Percentiles rank a stretch among this genome's conserved stretches.
Conservation (phyloP, 2,329 filamentous ascomycete species). For the Ophiostoma himal-ulmi region DNA sequence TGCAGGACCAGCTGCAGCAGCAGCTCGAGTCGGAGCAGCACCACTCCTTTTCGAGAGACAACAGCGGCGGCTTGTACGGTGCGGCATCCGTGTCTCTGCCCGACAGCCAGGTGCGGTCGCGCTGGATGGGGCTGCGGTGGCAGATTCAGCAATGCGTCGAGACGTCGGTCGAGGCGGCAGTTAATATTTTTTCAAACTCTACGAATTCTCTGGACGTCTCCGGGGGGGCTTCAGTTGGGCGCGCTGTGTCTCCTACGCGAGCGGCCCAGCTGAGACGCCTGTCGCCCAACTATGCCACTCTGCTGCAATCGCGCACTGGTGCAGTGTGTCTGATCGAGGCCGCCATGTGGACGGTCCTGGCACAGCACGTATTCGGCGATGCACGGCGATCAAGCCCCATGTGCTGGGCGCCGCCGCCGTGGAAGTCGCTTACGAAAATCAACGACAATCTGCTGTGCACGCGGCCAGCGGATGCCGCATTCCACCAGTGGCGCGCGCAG, state of each 20-base stretch:
- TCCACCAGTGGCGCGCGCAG: slow-evolving; percentile 23
- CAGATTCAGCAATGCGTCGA: neutral
- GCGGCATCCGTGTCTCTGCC: neutral
- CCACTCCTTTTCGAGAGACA: neutral
- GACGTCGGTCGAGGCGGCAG: neutral
- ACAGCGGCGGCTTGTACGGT: neutral
- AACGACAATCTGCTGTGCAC: slow-evolving; percentile 17
- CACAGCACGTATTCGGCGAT: slow-evolving; percentile 20
- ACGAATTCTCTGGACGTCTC: too few species aligned
- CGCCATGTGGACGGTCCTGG: slow-evolving; percentile 21
- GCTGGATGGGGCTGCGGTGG: neutral
- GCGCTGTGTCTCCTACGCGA: neutral
- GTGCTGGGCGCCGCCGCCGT: slow-evolving; percentile 21
- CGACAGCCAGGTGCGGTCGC: neutral
- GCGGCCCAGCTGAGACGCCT: neutral
- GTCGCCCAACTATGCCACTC: neutral
- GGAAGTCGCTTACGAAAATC: slow-evolving; percentile 4
- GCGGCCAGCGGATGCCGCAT: slow-evolving; percentile 16
- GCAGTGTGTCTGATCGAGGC: slow-evolving; percentile 19
- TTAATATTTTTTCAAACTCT: too few species aligned
- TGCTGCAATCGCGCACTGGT: neutral
- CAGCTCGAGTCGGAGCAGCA: neutral
- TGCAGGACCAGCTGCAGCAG: neutral
- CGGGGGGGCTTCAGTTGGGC: too few species aligned
- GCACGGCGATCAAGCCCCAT: slow-evolving; percentile 20